Evolutionary conservation across 768 basidiomycete species (phyloP).

Genomic region (Mycena venus): DNA sequence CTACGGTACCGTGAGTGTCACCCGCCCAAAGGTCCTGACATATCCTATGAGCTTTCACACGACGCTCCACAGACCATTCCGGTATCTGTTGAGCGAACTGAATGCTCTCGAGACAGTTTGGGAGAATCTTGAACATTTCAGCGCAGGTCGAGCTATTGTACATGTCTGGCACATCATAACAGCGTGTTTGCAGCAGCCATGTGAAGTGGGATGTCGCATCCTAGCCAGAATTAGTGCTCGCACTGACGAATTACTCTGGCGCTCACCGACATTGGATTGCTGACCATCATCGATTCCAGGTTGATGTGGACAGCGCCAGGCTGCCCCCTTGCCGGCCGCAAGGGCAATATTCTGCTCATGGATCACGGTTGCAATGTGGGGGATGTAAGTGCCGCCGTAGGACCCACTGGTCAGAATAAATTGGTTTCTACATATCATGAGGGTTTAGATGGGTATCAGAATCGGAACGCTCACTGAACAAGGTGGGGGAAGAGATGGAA

Average conservation of each 20-base stretch:
- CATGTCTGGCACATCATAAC: slow-evolving; percentile 40
- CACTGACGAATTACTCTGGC: not conserved
- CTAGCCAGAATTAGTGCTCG: slow-evolving; percentile 20
- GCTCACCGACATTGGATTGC: slow-evolving; percentile 43
- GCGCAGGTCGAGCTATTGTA: slow-evolving; percentile 46
- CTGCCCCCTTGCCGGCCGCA: slow-evolving; percentile 28
- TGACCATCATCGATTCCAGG: slow-evolving; percentile 48
- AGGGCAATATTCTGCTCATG: slow-evolving; percentile 47
- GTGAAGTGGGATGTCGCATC: slow-evolving; percentile 41
- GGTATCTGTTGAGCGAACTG: slow-evolving; percentile 29
- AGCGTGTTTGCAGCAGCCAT: slow-evolving; percentile 47
- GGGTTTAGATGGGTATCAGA: not conserved
- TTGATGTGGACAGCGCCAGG: slow-evolving; percentile 42
- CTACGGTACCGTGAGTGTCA: slow-evolving; percentile 31
- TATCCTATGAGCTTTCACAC: slow-evolving; percentile 11
- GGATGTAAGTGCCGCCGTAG: slow-evolving; percentile 51
- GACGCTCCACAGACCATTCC: slow-evolving; percentile 16
- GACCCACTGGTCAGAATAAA: slow-evolving; percentile 46
- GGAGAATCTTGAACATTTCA: slow-evolving; percentile 39
- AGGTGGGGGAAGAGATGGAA: slow-evolving; percentile 3
- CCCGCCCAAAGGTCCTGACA: slow-evolving; percentile 17
- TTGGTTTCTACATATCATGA: slow-evolving; percentile 30
- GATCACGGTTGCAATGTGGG: slow-evolving; percentile 52
- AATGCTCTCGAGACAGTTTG: slow-evolving; percentile 42
- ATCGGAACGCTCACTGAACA: not conserved